Evolutionary conservation across 495 filamentous ascomycete species (phyloP).

Genomic region (Lasiosphaeriaceae sp.): DNA sequence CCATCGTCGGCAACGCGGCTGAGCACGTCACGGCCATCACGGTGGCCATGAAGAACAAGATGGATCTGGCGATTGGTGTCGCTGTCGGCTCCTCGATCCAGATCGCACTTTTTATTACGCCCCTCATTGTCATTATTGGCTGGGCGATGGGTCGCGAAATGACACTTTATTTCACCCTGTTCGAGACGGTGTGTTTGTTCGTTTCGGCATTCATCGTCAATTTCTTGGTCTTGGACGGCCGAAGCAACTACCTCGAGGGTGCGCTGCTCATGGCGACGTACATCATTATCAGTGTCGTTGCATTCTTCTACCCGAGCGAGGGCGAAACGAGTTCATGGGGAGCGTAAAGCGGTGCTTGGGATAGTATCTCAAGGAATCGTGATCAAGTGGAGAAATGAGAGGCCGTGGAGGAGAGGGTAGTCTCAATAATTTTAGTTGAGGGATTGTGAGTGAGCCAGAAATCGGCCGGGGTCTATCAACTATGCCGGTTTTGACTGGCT

Average conservation of each 20-base stretch:
- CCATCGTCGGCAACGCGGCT: slow-evolving; percentile 88
- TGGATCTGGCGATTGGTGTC: slow-evolving; percentile 90
- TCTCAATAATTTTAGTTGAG: no score
- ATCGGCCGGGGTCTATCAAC: no score
- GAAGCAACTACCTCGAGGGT: slow-evolving; percentile 87
- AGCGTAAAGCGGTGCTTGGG: neutral
- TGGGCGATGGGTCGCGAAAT: slow-evolving; percentile 81
- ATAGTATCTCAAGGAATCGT: neutral
- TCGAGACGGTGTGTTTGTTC: slow-evolving; percentile 84
- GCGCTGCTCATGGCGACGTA: slow-evolving; percentile 78
- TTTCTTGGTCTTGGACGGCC: slow-evolving; percentile 81
- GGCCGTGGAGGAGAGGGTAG: no score
- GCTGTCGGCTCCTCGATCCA: slow-evolving; percentile 87
- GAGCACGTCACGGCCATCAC: slow-evolving; percentile 89
- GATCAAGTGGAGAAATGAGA: neutral
- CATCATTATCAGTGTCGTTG: slow-evolving; percentile 68
- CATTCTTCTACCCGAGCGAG: slow-evolving; percentile 60
- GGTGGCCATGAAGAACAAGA: slow-evolving; percentile 90
- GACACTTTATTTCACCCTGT: slow-evolving; percentile 86
- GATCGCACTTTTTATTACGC: slow-evolving; percentile 85
- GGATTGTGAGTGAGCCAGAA: no score
- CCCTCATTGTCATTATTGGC: slow-evolving; percentile 81
- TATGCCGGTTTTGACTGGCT: neutral
- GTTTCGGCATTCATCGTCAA: slow-evolving; percentile 87
- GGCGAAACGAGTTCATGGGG: slow-evolving; percentile 41